Evolutionary conservation across 2,329 filamentous ascomycete species (phyloP), one percentile per base, ranked within the genome.

Genomic region (Fusarium sambucinum): DNA sequence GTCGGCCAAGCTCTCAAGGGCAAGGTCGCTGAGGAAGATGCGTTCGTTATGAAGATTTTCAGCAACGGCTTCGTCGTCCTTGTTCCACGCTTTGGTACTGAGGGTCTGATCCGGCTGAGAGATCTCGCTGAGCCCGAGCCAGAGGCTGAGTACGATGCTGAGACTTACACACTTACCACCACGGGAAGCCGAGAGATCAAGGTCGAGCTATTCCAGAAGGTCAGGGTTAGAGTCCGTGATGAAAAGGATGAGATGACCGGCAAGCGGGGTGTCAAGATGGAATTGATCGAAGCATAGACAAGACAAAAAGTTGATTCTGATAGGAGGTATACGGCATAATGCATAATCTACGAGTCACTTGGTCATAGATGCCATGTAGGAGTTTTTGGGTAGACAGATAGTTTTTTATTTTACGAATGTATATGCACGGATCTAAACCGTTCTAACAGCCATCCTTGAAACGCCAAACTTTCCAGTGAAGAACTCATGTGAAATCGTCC

Each of bases 11-110:
- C 95, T 14, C 89, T 99, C 57, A 96, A 96, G 82, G 93, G 87
- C 66, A 83, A 84, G 70, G 84, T 87, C 30, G 87, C 88, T 10
- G 90, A 94, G 73, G 94, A 97, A 79, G 94, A 97, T 59, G 96
- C 93, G 5, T 98, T 97, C 78, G 89, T 99, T 45, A 97, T 99
- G 92, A 92, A 93, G 77, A 91, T 99, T 54, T 99, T 99, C 80
- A 94, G 92, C 77, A 99, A 99, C 80, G 96, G 96, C 9, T 95
- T 97, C 73, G 96, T 98, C 19, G 94, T 98, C 13, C 94, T 98
- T 65, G 95, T 99, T 50, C 96, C 96, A 9, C 85, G 93, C 17
- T 99, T 99, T 79, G 96, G 96, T 40, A 96, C 99, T 74, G 96
- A 99, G 82, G 92, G 93, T 40, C 82, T 97, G 65, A 96, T 99